phyloP scores from a whole-genome alignment of 179 eudicot genomes.

The Silene coronaria region DNA sequence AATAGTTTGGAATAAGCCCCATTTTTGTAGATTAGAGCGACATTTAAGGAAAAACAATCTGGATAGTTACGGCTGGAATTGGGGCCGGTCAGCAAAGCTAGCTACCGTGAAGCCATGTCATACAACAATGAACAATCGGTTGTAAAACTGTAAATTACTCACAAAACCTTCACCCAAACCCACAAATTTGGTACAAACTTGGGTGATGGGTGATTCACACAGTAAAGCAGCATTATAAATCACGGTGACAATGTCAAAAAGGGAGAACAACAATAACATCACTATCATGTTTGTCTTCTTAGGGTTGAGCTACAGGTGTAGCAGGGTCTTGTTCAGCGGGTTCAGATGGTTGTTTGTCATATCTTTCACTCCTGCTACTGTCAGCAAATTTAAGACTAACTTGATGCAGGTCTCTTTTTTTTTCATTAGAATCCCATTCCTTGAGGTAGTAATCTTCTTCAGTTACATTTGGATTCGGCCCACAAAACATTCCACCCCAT shows the following conservation, averaged over 20 bases:
- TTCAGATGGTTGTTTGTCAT: slow-evolving; percentile 21
- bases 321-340: neutral
- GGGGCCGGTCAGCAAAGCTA: no score
- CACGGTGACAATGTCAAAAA: neutral
- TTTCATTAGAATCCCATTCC: slow-evolving; percentile 52
- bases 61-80: no score
- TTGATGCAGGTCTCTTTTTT: slow-evolving; percentile 41
- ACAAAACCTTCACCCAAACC: neutral
- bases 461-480: slow-evolving; percentile 35
- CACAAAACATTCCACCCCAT: slow-evolving; percentile 85
- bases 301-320: slow-evolving; percentile 9
- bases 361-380: slow-evolving; percentile 55
- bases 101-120: no score
- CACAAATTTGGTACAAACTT: neutral
- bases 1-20: no score
- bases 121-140: neutral
- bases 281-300: no score
- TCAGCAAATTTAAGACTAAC: slow-evolving; percentile 58
- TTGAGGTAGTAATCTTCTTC: slow-evolving; percentile 69
- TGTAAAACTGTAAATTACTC: neutral
- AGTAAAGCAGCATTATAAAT: neutral
- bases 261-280: neutral
- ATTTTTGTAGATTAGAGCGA: no score
- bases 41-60: no score
- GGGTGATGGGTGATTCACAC: neutral